These are phyloP conservation scores for Fusarium sp. DNA, from an alignment of 2,329 filamentous ascomycete species.

Conservation along the genomic window DNA sequence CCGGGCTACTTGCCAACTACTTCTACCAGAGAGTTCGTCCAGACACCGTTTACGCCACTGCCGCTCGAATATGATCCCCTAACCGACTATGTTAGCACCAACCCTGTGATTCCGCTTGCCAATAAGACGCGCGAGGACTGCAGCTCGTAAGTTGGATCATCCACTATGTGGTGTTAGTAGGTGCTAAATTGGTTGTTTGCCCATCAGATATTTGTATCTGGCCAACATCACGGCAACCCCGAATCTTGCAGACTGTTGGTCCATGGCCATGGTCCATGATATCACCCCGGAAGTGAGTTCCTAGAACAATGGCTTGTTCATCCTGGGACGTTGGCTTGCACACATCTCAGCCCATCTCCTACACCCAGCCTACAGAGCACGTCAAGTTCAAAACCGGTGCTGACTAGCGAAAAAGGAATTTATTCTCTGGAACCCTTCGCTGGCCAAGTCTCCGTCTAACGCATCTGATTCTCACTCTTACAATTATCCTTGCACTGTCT, in stretches of 20 bases:
- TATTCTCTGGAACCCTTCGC: constrained; percentile 20
- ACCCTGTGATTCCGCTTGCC: neutral
- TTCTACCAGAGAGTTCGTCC: neutral
- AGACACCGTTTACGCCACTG: neutral
- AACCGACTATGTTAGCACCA: neutral
- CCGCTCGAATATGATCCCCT: neutral
- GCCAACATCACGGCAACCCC: neutral
- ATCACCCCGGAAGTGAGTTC: neutral
- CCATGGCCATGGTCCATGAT: neutral
- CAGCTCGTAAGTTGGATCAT: neutral
- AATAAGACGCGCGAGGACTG: neutral
- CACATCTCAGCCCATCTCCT: neutral
- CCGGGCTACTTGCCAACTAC: neutral
- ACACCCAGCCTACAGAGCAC: neutral
- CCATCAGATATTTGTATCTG: neutral
- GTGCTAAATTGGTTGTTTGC: neutral
- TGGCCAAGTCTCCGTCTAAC: neutral
- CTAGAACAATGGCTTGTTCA: neutral
- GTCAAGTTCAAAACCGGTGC: neutral
- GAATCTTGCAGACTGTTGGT: neutral
- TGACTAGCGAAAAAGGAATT: neutral
- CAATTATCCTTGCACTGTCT: constrained; percentile 13
- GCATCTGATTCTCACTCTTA: constrained; percentile 1
- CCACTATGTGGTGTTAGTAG: neutral
- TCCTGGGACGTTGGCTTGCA: neutral